Base-by-base conservation (phyloP, 805 yeast species). In the Barnettozyma californica region DNA sequence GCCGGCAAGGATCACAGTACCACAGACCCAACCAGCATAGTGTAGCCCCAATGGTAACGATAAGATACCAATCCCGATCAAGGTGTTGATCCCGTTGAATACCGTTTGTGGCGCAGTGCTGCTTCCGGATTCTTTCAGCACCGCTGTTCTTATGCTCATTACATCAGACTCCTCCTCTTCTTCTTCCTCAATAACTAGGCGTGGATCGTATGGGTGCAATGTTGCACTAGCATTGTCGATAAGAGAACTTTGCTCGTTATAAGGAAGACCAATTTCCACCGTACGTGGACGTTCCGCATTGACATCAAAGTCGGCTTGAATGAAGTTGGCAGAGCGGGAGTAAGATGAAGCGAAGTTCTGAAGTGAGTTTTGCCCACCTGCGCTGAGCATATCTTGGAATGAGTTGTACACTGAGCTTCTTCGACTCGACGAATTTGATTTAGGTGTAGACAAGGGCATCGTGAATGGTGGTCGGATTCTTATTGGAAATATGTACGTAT, bases 31-130 rank as follows among this genome's bases (percentile, higher is more conserved):
- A 4, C 95, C 95, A 1, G 90, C 74, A 41, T 81, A 72, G 53
- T 71, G 75, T 47, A 87, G 65, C 1, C 86, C 95, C 52, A 81
- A 69, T 0, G 95, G 91, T 43, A 87, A 68, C 0, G 94, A 83
- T 40, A 87, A 70, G 44, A 87, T 71, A 1, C 92, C 94, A 35
- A 87, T 77, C 0, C 95, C 95, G 53, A 87, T 80, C 26, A 87
- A 67, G 0, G 85, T 85, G 61, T 87, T 87, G 43, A 86, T 81
- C 1, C 91, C 82, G 57, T 87, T 87, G 71, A 86, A 84, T 5
- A 84, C 68, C 0, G 95, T 86, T 61, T 86, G 95, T 1, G 86
- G 80, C 0, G 80, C 81, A 0, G 94, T 87, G 8, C 84, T 78
- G 54, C 66, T 73, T 8, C 69, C 70, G 9, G 67, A 55, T 34